Conservation (phyloP, 306 rosid genomes). For the Glycine soja region DNA sequence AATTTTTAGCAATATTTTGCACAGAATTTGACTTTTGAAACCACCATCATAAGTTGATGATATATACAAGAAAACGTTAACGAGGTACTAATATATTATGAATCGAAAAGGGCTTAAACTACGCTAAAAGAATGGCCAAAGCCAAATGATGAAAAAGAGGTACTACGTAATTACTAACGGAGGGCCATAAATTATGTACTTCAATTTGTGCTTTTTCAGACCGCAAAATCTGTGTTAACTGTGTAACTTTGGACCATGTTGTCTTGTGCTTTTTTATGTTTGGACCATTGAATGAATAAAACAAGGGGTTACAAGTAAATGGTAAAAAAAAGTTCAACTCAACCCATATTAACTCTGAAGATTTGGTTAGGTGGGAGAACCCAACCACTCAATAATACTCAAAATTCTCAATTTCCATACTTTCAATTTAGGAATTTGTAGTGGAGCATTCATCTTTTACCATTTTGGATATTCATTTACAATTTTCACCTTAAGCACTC, state of each 20-base stretch:
- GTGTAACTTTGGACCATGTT: constrained; percentile 8
- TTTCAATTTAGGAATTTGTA: too few relatives aligned
- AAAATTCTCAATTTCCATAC: background rate
- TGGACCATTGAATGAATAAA: background rate
- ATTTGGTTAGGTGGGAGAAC: background rate
- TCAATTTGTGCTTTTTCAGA: constrained; percentile 24
- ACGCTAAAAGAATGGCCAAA: background rate
- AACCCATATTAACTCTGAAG: background rate
- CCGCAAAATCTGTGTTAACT: background rate
- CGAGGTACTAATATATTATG: background rate
- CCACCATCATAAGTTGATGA: background rate
- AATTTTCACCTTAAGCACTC: too few relatives aligned
- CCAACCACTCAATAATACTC: background rate
- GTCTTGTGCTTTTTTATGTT: background rate
- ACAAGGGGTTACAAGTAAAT: background rate
- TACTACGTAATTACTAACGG: constrained; percentile 22
- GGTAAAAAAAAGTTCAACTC: background rate
- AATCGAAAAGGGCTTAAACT: background rate
- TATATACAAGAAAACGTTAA: background rate
- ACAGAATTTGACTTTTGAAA: background rate
- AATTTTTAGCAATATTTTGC: background rate
- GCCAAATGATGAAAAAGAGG: constrained; percentile 9
- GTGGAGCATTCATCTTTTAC: too few relatives aligned
- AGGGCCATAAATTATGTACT: constrained; percentile 40
- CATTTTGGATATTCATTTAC: too few relatives aligned